A percentile compares a stretch with the other conserved stretches of the same genome.
phyloP scores from a whole-genome alignment of 176 grass and related monocot genomes.

The Eremochloa ophiuroides region DNA sequence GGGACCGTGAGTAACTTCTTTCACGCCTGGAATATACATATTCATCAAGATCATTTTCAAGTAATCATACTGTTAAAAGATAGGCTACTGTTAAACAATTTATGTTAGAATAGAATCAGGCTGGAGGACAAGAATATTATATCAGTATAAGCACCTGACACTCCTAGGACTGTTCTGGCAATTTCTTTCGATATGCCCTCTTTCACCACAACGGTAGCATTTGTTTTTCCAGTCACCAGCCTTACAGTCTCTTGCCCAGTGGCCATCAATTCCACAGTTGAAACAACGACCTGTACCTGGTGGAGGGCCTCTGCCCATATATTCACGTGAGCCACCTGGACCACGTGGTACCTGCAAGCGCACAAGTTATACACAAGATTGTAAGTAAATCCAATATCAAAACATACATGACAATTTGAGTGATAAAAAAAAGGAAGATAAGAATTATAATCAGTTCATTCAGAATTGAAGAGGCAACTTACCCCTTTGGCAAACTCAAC shows the following conservation, averaged over 20 bases:
- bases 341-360: conserved; percentile 66
- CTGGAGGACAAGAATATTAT: neutral
- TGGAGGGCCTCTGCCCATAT: conserved; percentile 82
- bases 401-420: neutral
- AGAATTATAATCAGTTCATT: neutral
- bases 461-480: neutral
- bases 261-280: conserved; percentile 95
- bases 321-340: conserved; percentile 72
- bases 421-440: neutral
- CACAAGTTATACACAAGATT: neutral
- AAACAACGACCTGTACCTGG: conserved; percentile 98
- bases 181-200: conserved; percentile 94
- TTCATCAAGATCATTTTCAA: neutral
- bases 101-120: neutral
- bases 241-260: conserved; percentile 96
- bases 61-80: neutral
- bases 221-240: conserved; percentile 99
- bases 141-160: conserved; percentile 30
- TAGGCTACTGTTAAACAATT: neutral
- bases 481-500: conserved; percentile 98
- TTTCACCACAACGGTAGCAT: conserved; percentile 94
- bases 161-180: conserved; percentile 94
- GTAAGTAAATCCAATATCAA: neutral
- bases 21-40: conserved; percentile 41
- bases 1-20: conserved; percentile 73